Evolutionary conservation across 2,329 filamentous ascomycete genomes (phyloP), one percentile per base, ranked within the genome.

Genomic region (Aspergillus tubingensis): DNA sequence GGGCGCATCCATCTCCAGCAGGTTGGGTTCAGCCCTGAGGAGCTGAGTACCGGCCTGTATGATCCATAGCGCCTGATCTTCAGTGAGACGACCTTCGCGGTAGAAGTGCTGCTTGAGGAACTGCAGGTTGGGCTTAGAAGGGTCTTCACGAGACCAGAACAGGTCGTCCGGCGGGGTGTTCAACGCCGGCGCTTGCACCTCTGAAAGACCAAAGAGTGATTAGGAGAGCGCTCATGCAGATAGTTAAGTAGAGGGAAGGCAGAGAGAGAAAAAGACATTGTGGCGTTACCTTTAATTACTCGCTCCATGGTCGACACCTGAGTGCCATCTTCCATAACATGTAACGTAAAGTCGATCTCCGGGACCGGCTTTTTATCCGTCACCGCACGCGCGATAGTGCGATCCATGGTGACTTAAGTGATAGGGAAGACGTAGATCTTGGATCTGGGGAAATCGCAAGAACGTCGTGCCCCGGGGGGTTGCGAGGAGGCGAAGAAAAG

Each of bases 21-120:
- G 83, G 78, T 98, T 99, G 66, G 95, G 94, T 81, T 99, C 95
- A 64, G 89, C 84, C 73, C 89, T 90, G 71, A 99, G 84, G 54
- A 99, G 81, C 77, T 97, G 91, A 58, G 92, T 92, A 64, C 94
- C 95, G 70, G 89, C 88, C 70, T 87, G 86, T 76, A 99, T 88
- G 72, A 99, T 99, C 88, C 90, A 98, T 77, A 99, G 83, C 60
- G 95, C 95, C 82, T 99, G 95, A 71, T 98, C 94, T 77, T 99
- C 93, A 50, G 94, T 98, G 75, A 99, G 83, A 68, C 95, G 92
- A 63, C 95, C 95, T 82, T 99, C 95, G 66, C 95, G 90, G 78
- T 97, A 98, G 79, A 99, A 96, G 77, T 99, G 95, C 78, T 97
- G 92, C 84, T 98, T 99, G 66, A 99, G 84, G 76, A 97, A 99